Evolutionary conservation across 352 stramenopile species (phyloP).

Genomic region (Elongisporangium anandrum): DNA sequence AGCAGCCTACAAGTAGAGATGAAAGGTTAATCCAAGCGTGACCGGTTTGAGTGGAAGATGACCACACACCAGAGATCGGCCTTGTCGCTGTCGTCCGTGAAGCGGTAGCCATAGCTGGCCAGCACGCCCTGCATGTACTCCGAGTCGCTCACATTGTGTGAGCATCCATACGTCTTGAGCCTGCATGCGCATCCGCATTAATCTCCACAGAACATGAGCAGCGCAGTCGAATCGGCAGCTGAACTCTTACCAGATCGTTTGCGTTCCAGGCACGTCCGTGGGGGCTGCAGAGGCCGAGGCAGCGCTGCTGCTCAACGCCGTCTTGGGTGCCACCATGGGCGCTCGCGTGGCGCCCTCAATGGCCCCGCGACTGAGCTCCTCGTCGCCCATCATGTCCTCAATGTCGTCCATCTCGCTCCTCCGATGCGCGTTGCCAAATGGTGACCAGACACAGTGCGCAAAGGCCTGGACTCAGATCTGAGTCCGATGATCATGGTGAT

Average conservation of each 20-base stretch:
- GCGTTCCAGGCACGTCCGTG: slow-evolving; percentile 50
- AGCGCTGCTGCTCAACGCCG: slow-evolving; percentile 17
- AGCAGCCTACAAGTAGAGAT: slow-evolving; percentile 42
- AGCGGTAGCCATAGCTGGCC: slow-evolving; percentile 86
- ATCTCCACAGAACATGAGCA: background rate
- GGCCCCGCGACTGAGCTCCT: slow-evolving; percentile 51
- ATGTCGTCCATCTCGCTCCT: slow-evolving; percentile 58
- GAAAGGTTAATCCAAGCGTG: too few relatives aligned
- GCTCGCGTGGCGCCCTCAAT: slow-evolving; percentile 32
- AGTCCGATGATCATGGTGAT: background rate
- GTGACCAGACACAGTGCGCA: slow-evolving; percentile 9
- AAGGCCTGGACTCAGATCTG: background rate
- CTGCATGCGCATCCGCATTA: slow-evolving; percentile 10
- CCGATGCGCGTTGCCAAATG: background rate
- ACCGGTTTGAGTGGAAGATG: too few relatives aligned
- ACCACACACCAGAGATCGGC: slow-evolving; percentile 87
- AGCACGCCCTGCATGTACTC: slow-evolving; percentile 94
- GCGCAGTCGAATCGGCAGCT: background rate
- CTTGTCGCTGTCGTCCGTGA: slow-evolving; percentile 66
- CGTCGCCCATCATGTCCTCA: slow-evolving; percentile 76
- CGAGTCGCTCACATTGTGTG: slow-evolving; percentile 91
- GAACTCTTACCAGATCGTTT: slow-evolving; percentile 52
- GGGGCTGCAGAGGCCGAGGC: slow-evolving; percentile 9
- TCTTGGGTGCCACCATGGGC: slow-evolving; percentile 66
- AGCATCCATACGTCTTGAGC: slow-evolving; percentile 91